Percentiles rank a stretch among this genome's conserved stretches.
Conservation (phyloP, 2,329 filamentous ascomycete species). For the Xylaria sp. region DNA sequence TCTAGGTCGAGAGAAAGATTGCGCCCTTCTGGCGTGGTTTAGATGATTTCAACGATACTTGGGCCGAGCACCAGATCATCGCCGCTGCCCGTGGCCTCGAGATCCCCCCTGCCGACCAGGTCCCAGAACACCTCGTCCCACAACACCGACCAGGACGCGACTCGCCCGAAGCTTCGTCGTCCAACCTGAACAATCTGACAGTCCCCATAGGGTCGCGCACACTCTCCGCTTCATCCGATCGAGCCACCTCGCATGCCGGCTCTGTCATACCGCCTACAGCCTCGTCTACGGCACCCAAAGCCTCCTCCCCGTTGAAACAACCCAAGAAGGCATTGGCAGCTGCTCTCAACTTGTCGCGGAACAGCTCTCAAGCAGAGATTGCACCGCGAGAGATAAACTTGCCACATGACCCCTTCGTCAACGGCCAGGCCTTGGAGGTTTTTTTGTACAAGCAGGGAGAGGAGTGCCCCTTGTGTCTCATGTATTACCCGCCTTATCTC, state of each 20-base stretch:
- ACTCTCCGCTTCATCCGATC: conserved; percentile 81
- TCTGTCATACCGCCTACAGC: conserved; percentile 69
- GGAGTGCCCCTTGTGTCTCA: conserved; percentile 96
- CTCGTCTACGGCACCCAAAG: conserved; percentile 58
- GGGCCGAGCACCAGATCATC: conserved; percentile 96
- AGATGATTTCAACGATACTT: conserved; percentile 86
- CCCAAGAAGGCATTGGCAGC: conserved; percentile 90
- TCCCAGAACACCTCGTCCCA: conserved; percentile 71
- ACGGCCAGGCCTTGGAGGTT: conserved; percentile 93
- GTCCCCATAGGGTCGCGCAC: conserved; percentile 83
- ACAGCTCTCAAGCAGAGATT: conserved; percentile 76
- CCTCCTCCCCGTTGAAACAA: conserved; percentile 75
- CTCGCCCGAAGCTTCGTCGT: conserved; percentile 63
- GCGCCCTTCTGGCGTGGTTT: conserved; percentile 97
- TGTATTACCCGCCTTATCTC: conserved; percentile 93
- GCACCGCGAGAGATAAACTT: conserved; percentile 81
- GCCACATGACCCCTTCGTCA: conserved; percentile 85
- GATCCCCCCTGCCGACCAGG: conserved; percentile 84
- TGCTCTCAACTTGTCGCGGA: conserved; percentile 79
- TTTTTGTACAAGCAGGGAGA: conserved; percentile 90
- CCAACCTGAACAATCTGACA: conserved; percentile 75
- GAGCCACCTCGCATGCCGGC: conserved; percentile 67
- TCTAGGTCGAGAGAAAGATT: conserved; percentile 87
- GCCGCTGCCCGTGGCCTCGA: conserved; percentile 86
- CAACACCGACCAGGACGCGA: conserved; percentile 57